Percentiles rank a stretch among this genome's conserved stretches.
Evolutionary conservation across 495 filamentous ascomycete genomes (phyloP).

Genomic region (Cladorrhinum samala): DNA sequence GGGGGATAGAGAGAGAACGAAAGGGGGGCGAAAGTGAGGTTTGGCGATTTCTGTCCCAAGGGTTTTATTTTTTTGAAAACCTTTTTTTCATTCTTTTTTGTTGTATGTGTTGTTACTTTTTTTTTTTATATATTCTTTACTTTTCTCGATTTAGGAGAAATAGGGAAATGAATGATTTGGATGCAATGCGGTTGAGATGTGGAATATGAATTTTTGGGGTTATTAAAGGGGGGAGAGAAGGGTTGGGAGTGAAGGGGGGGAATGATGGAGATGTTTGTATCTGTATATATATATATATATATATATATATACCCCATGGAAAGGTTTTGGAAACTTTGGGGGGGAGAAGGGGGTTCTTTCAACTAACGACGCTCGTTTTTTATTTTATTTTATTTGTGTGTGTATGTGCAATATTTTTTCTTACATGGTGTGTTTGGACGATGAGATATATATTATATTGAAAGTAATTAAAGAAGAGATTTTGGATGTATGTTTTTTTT

Average conservation of each 20-base stretch:
- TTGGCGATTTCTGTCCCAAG: neutral
- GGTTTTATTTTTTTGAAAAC: neutral
- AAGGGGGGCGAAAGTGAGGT: constrained; percentile 3
- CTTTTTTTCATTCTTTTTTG: neutral
- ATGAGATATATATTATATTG: no score
- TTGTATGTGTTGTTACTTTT: neutral
- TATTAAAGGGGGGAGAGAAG: neutral
- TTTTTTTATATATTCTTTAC: neutral
- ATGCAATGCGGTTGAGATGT: neutral
- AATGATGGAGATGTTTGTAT: neutral
- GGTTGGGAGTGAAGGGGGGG: neutral
- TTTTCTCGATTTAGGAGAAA: neutral
- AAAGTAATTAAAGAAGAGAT: no score
- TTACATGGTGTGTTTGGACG: no score
- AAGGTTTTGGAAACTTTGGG: no score
- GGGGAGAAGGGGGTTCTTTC: no score
- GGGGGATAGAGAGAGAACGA: constrained; percentile 3
- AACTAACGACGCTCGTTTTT: no score
- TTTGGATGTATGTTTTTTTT: no score
- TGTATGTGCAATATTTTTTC: no score
- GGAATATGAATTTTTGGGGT: neutral
- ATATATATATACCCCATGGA: neutral
- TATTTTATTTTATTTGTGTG: no score
- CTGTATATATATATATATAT: neutral
- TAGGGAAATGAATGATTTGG: no score